phyloP scores from a whole-genome alignment of 768 basidiomycete species.

The Cytidiella melzeri region DNA sequence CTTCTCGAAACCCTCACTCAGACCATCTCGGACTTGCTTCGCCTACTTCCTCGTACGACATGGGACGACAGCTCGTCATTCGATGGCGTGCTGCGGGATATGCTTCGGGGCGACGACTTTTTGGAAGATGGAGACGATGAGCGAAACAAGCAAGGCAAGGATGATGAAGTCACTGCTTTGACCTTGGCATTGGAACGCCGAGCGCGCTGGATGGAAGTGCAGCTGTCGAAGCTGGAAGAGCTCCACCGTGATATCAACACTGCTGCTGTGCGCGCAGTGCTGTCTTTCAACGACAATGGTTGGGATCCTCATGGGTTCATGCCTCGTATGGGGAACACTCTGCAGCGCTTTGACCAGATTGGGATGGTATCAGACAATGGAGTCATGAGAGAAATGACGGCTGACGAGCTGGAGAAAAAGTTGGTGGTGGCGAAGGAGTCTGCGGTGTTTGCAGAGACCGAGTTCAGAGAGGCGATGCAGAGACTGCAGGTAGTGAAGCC shows the following conservation, averaged over 20 bases:
- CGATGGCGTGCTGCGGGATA: conserved; percentile 78
- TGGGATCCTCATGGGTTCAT: conserved; percentile 71
- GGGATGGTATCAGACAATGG: conserved; percentile 45
- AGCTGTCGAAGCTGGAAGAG: conserved; percentile 82
- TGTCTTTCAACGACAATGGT: conserved; percentile 79
- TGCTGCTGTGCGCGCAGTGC: conserved; percentile 75
- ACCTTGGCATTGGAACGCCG: conserved; percentile 81
- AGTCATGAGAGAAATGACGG: conserved; percentile 45
- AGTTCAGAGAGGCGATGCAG: conserved; percentile 71
- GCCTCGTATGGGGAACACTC: conserved; percentile 63
- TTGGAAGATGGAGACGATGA: conserved; percentile 64
- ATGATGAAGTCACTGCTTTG: conserved; percentile 80
- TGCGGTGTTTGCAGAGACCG: conserved; percentile 64
- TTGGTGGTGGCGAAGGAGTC: conserved; percentile 65
- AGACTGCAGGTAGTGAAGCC: conserved; percentile 52
- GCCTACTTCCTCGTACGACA: conserved; percentile 79
- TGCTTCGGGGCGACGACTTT: conserved; percentile 86
- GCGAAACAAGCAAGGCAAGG: conserved; percentile 55
- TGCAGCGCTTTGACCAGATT: conserved; percentile 63
- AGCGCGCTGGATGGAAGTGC: conserved; percentile 93
- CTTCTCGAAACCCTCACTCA: conserved; percentile 84
- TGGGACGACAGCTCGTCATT: conserved; percentile 91
- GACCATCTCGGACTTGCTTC: conserved; percentile 81
- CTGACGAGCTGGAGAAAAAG: conserved; percentile 72
- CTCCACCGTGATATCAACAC: conserved; percentile 87